These are phyloP conservation scores for Leucocoprinus sp. DNA, from an alignment of 768 basidiomycete genomes.

Conservation along the genomic window DNA sequence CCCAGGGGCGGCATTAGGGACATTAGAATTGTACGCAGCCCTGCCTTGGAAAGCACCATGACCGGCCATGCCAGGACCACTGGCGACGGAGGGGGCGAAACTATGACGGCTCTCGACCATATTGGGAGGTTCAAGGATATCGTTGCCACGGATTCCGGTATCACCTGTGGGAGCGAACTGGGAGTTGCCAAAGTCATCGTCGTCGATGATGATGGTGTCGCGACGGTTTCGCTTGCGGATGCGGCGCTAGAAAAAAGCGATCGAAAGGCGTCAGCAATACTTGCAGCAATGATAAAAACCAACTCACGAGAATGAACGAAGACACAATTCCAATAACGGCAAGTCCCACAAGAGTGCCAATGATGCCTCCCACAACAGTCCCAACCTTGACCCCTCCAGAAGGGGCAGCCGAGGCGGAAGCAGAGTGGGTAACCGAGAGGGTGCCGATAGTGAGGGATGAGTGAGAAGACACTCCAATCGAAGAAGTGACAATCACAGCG, in stretches of 20 bases:
- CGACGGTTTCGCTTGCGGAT: conserved; percentile 23
- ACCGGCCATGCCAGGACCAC: conserved; percentile 31
- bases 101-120: conserved; percentile 20
- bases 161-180: conserved; percentile 14
- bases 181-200: conserved; percentile 20
- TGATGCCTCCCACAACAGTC: conserved; percentile 35
- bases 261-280: neutral
- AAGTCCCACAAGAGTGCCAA: conserved; percentile 26
- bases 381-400: conserved; percentile 27
- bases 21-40: conserved; percentile 22
- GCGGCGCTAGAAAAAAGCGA: conserved; percentile 25
- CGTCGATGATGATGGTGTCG: conserved; percentile 32
- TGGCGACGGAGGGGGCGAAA: conserved; percentile 22
- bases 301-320: conserved; percentile 33
- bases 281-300: neutral
- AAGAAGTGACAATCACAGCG: neutral
- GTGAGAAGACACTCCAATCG: neutral
- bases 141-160: conserved; percentile 9
- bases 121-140: conserved; percentile 14
- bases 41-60: conserved; percentile 29
- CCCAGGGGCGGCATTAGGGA: conserved; percentile 15
- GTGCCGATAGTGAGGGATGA: conserved; percentile 7
- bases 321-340: conserved; percentile 30
- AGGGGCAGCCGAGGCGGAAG: conserved; percentile 2
- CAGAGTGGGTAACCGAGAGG: conserved; percentile 11